Base-by-base conservation (phyloP, 139 green algal species). In the Coccomyxa sp. region DNA sequence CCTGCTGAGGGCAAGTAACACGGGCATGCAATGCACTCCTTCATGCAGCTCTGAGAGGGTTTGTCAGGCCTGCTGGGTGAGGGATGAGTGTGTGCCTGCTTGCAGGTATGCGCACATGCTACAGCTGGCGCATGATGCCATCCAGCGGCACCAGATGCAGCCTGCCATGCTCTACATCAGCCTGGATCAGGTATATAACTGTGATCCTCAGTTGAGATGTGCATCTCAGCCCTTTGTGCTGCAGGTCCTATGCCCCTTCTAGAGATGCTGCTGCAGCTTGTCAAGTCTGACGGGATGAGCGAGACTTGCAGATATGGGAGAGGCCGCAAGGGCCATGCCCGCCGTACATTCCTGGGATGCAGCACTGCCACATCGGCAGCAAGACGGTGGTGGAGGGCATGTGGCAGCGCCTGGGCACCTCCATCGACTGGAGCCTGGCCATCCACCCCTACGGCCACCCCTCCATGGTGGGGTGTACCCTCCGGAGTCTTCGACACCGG, bases 321-420 rank as follows among this genome's bases (percentile, higher is more conserved):
- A 72, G 34, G 64, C 27, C 64, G n/a, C 24, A 22, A 34, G 64
- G 64, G 29, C 10, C 2, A 72, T 72, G 64, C 7, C 64, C 64
- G 64, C 64, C 64, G 7, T 64, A 64, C 50, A 18, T 64, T 18
- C 27, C 64, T 33, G 64, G 64, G 24, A 16, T 72, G 29, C 64
- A 72, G 64, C 64, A 72, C 64, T 72, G 64, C 64, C 64, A 72
- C 64, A 72, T 72, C 34, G 64, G 64, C 29, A 36, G 64, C 64
- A 22, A 22, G 64, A 34, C 31, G 27, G n/a, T 72, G 64, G 29
- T 72, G 64, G 14, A 33, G 64, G 64, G 64, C 64, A 72, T 72
- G 29, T 72, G 64, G 64, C 24, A 72, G 29, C 27, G 64, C 24
- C n/a, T 72, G 29, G n/a, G n/a, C 64, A n/a, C 29, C 24, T 38